Evolutionary conservation across 1,139 yeast genomes (phyloP).

Genomic region (Pneumocystis canis): DNA sequence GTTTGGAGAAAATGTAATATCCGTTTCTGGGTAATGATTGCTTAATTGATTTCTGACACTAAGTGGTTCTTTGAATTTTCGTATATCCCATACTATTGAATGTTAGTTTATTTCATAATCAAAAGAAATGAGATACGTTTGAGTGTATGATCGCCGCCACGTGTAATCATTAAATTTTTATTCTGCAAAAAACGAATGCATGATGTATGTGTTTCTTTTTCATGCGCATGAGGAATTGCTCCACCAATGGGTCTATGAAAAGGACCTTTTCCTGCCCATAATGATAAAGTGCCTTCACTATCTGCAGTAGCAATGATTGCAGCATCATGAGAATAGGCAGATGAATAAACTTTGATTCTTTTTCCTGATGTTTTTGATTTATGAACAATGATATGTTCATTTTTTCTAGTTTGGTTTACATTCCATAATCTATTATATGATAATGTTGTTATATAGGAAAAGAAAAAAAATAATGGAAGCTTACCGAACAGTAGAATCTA

Average conservation of each 20-base stretch:
- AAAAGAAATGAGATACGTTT: slow-evolving; percentile 14
- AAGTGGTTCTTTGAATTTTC: slow-evolving; percentile 24
- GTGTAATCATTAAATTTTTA: slow-evolving; percentile 18
- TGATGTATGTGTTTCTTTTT: slow-evolving; percentile 16
- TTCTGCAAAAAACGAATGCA: slow-evolving; percentile 15
- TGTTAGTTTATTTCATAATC: not conserved
- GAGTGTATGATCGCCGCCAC: slow-evolving; percentile 22
- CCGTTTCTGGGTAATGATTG: slow-evolving; percentile 17
- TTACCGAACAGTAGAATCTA: slow-evolving; percentile 25
- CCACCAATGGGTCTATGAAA: slow-evolving; percentile 21
- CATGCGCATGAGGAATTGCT: slow-evolving; percentile 19
- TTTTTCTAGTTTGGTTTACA: slow-evolving; percentile 17
- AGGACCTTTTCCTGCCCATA: slow-evolving; percentile 24
- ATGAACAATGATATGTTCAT: slow-evolving; percentile 23
- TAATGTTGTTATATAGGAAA: too few species aligned
- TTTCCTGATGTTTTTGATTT: slow-evolving; percentile 15
- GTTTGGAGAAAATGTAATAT: slow-evolving; percentile 20
- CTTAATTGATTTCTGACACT: slow-evolving; percentile 20
- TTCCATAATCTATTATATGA: slow-evolving; percentile 23
- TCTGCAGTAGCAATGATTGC: slow-evolving; percentile 19
- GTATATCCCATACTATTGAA: slow-evolving; percentile 24
- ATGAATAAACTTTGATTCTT: slow-evolving; percentile 18
- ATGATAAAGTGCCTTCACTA: slow-evolving; percentile 20
- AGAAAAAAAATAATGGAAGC: not conserved
- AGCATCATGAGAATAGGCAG: slow-evolving; percentile 18